Evolutionary conservation across 345 rosid genomes (phyloP).

Genomic region (Excoecaria agallocha): DNA sequence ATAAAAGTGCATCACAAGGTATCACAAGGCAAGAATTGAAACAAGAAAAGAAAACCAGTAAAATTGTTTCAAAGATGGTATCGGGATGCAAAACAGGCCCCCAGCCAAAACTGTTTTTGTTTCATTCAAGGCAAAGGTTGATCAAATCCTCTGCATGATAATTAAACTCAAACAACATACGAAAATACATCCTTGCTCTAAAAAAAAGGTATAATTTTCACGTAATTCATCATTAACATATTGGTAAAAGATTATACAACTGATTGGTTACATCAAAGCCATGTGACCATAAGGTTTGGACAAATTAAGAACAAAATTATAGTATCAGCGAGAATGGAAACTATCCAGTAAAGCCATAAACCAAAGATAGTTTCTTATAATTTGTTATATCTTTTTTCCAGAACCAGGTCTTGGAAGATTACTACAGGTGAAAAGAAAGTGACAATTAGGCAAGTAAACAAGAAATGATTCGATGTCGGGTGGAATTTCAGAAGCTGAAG

Average conservation of each 20-base stretch:
- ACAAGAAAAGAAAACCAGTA: neutral
- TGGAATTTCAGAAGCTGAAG: neutral
- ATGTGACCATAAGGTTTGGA: neutral
- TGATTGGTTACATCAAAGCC: neutral
- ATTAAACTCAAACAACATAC: neutral
- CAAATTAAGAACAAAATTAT: neutral
- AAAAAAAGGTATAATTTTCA: neutral
- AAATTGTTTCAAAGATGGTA: neutral
- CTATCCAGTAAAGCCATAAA: neutral
- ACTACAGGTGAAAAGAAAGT: neutral
- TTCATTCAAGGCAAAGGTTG: neutral
- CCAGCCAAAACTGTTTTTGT: neutral
- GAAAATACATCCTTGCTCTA: neutral
- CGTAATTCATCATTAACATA: neutral
- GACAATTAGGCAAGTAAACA: neutral
- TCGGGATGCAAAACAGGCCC: neutral
- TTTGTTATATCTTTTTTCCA: neutral
- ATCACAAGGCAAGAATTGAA: neutral
- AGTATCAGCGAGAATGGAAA: neutral
- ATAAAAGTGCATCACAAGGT: neutral
- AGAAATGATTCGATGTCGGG: neutral
- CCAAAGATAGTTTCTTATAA: neutral
- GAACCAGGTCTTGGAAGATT: neutral
- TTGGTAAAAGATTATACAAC: neutral
- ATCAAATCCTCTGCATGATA: neutral